phyloP scores from a whole-genome alignment of 2,329 filamentous ascomycete genomes.

The Plenodomus biglobosus region DNA sequence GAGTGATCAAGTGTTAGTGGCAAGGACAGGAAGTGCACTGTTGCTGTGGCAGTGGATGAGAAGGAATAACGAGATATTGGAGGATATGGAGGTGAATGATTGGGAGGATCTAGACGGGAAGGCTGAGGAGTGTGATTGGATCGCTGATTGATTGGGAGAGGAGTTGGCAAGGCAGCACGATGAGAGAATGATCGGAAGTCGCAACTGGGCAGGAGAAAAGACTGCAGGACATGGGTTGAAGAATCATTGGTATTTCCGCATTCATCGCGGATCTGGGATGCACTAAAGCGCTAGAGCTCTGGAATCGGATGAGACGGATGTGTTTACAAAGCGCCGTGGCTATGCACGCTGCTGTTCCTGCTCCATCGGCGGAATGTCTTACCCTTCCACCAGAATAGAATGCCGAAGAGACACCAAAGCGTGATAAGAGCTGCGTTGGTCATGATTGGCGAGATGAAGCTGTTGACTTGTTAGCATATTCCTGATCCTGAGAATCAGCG shows the following conservation, averaged over 20 bases:
- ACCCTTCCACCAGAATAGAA: constrained; percentile 60
- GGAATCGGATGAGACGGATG: background rate
- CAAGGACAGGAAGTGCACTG: constrained; percentile 12
- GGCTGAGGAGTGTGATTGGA: constrained; percentile 32
- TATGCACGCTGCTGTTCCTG: constrained; percentile 57
- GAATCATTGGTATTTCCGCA: background rate
- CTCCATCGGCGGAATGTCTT: constrained; percentile 62
- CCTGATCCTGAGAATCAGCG: background rate
- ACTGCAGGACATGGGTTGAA: too few species aligned
- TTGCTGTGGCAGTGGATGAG: constrained; percentile 37
- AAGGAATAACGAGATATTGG: constrained; percentile 24
- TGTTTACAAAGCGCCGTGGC: constrained; percentile 4
- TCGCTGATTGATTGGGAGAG: constrained; percentile 15
- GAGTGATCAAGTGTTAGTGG: constrained; percentile 10
- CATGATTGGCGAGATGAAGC: constrained; percentile 60
- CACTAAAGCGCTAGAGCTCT: background rate
- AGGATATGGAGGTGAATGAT: constrained; percentile 25
- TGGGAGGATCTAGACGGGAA: constrained; percentile 28
- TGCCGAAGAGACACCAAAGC: constrained; percentile 57
- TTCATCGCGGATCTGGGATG: too few species aligned
- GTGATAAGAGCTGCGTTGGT: constrained; percentile 58
- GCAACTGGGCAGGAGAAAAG: too few species aligned
- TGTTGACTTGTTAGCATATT: constrained; percentile 12
- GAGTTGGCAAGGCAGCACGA: background rate
- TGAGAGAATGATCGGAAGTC: background rate